A percentile compares a stretch with the other conserved stretches of the same genome.
Conservation (phyloP, 495 filamentous ascomycete genomes). For the Aspergillus ellipticus region DNA sequence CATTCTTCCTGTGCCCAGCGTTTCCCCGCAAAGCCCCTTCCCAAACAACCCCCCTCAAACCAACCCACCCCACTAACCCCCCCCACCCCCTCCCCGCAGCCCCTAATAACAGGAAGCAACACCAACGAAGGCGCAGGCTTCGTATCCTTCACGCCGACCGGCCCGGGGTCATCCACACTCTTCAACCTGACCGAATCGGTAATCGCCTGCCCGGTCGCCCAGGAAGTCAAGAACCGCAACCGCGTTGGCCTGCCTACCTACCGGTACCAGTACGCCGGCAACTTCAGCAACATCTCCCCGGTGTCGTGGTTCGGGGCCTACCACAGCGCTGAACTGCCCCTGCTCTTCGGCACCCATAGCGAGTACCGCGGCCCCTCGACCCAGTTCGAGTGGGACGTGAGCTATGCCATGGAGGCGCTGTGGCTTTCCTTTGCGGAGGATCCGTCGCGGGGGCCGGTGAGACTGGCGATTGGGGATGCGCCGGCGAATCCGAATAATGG, state of each 20-base stretch:
- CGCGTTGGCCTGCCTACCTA: background rate
- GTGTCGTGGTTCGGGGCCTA: constrained; percentile 4
- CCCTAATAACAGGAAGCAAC: constrained; percentile 15
- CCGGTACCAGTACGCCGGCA: constrained; percentile 7
- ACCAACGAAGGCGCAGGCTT: constrained; percentile 19
- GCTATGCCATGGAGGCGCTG: constrained; percentile 9
- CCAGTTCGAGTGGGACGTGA: constrained; percentile 14
- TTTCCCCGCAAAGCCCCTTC: background rate
- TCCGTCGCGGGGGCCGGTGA: background rate
- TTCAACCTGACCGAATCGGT: constrained; percentile 5
- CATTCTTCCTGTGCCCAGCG: constrained; percentile 11
- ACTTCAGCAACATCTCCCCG: constrained; percentile 10
- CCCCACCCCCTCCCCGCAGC: too few relatives aligned
- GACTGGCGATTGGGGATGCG: background rate
- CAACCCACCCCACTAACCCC: too few relatives aligned
- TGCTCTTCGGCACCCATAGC: constrained; percentile 1
- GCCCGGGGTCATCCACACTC: constrained; percentile 4
- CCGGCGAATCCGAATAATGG: background rate
- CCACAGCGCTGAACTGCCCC: constrained; percentile 5
- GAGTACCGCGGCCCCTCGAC: constrained; percentile 13
- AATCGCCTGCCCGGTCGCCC: constrained; percentile 14
- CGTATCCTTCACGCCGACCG: constrained; percentile 14
- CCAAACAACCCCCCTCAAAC: background rate
- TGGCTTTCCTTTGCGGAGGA: constrained; percentile 1
- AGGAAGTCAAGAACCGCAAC: constrained; percentile 13